Conservation (phyloP, 2,329 filamentous ascomycete species). For the Aspergillus unguis region DNA sequence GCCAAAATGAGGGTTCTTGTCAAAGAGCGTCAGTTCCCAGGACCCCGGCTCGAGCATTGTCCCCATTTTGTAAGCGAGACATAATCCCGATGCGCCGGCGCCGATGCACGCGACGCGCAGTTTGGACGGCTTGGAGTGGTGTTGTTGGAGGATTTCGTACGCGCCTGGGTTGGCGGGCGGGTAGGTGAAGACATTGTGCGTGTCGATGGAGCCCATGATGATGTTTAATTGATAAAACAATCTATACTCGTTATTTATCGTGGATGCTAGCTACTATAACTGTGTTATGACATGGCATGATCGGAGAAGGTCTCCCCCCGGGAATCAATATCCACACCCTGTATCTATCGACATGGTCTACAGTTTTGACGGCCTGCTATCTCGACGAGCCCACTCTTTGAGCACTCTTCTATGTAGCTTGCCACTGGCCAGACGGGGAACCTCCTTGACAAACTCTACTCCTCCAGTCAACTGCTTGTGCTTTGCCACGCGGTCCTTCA, state of each 20-base stretch:
- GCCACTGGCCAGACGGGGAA: constrained; percentile 56
- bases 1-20: constrained; percentile 4
- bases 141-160: background rate
- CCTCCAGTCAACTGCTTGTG: constrained; percentile 54
- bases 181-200: background rate
- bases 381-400: constrained; percentile 10
- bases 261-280: too few relatives aligned
- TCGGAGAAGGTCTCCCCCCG: background rate
- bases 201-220: background rate
- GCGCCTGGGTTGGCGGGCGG: background rate
- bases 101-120: background rate
- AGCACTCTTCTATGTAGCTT: constrained; percentile 54
- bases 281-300: background rate
- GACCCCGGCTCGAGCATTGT: background rate
- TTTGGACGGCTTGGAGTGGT: background rate
- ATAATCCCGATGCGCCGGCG: background rate
- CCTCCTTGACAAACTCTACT: constrained; percentile 54
- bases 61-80: background rate
- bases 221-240: too few relatives aligned
- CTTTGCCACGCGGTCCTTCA: constrained; percentile 49
- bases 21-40: background rate
- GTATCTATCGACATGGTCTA: background rate
- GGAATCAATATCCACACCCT: constrained; percentile 2
- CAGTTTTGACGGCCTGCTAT: background rate
- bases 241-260: too few relatives aligned